These are phyloP conservation scores for Trichaptum fuscoviolaceum DNA, from an alignment of 768 basidiomycete species.

Conservation along the genomic window DNA sequence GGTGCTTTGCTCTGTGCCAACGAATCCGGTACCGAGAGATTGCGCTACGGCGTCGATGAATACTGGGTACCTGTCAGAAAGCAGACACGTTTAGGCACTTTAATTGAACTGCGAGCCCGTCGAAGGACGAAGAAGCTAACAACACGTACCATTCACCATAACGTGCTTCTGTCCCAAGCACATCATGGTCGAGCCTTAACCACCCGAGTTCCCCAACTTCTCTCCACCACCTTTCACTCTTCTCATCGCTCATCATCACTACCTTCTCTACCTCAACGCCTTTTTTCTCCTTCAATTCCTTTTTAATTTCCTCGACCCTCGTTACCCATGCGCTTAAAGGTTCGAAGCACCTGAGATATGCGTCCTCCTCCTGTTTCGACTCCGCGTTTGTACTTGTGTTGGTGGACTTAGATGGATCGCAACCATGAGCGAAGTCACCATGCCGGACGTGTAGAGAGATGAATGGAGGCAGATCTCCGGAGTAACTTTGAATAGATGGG, in stretches of 20 bases:
- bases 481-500: neutral
- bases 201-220: conserved; percentile 45
- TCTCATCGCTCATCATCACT: conserved; percentile 65
- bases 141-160: conserved; percentile 45
- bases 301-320: conserved; percentile 50
- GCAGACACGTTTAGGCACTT: neutral
- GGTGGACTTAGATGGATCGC: neutral
- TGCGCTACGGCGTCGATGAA: conserved; percentile 71
- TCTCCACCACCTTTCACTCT: conserved; percentile 51
- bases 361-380: conserved; percentile 6
- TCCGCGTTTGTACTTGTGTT: neutral
- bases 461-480: conserved; percentile 29
- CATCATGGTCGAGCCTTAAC: conserved; percentile 44
- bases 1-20: conserved; percentile 68
- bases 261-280: conserved; percentile 45
- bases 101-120: conserved; percentile 3
- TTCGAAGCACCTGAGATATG: conserved; percentile 46
- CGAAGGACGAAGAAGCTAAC: neutral
- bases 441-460: conserved; percentile 55
- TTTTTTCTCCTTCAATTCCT: conserved; percentile 40
- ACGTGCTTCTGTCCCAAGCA: conserved; percentile 33
- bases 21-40: conserved; percentile 58
- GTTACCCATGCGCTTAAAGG: conserved; percentile 45
- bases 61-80: conserved; percentile 54
- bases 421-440: conserved; percentile 38